phyloP scores from a whole-genome alignment of 73 alveolate genomes.

The Paramecium bursaria region DNA sequence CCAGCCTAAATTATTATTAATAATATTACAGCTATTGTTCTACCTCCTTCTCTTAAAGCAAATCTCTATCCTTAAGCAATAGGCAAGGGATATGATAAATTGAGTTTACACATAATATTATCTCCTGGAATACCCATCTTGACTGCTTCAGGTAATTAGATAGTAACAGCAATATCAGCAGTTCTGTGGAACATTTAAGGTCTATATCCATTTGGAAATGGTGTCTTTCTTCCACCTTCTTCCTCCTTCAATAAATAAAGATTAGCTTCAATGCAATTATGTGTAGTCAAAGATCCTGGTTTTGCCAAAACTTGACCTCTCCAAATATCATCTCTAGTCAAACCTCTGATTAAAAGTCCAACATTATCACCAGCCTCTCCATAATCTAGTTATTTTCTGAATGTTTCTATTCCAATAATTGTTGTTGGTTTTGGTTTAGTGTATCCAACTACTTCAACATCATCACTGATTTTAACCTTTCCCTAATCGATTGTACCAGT shows the following conservation, averaged over 20 bases:
- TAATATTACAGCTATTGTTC: constrained; percentile 75
- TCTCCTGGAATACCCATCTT: constrained; percentile 97
- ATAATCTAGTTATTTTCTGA: constrained; percentile 86
- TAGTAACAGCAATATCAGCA: constrained; percentile 86
- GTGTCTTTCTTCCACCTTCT: constrained; percentile 97
- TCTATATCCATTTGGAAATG: constrained; percentile 94
- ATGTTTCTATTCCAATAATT: constrained; percentile 88
- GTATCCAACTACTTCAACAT: constrained; percentile 90
- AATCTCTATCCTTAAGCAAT: constrained; percentile 84
- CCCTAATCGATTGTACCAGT: constrained; percentile 97
- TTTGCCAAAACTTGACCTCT: constrained; percentile 76
- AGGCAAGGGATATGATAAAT: constrained; percentile 81
- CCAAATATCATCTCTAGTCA: constrained; percentile 78
- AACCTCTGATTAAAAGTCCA: constrained; percentile 89
- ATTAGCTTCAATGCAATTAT: constrained; percentile 82
- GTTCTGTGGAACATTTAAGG: constrained; percentile 91
- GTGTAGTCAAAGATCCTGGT: constrained; percentile 79
- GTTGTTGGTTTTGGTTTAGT: constrained; percentile 85
- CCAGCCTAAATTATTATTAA: constrained; percentile 71
- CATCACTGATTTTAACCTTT: constrained; percentile 85
- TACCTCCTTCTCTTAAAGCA: constrained; percentile 97
- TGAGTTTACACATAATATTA: constrained; percentile 76
- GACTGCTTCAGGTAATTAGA: constrained; percentile 74
- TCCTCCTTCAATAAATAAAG: constrained; percentile 90
- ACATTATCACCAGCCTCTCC: constrained; percentile 97